Evolutionary conservation across 768 basidiomycete genomes (phyloP), one percentile per base, ranked within the genome.

Genomic region (Lactifluus subvellereus): DNA sequence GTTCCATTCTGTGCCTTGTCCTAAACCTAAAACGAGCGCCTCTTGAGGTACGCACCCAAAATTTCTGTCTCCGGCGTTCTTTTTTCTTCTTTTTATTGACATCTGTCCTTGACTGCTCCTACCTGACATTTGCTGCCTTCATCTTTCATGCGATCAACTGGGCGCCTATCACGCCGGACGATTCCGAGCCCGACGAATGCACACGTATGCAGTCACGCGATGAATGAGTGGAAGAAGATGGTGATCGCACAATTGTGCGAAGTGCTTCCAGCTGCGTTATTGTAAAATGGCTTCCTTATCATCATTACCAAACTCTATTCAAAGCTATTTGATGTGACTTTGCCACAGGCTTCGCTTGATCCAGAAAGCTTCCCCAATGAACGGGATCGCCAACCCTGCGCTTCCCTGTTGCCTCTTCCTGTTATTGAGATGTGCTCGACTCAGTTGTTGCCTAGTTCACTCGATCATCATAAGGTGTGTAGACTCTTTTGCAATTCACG

Each of bases 231-330:
- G 38, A 54, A 37, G 57, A n/a, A n/a, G 57, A 48, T n/a, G 16
- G 20, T 43, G 50, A 43, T 33, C 20, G 32, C 20, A 53, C 38
- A 35, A 11, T 43, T 33, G 40, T 32, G 16, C 38, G 56, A 40
- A 37, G 42, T 53, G 7, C 42, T 37, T 47, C 27, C 32, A 47
- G 16, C 50, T 43, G 14, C 40, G 6, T 61, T 40, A 13, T 27
- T 16, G 61, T 62, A 7, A 1, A 57, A 48, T 40, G 20, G 32
- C 37, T 53, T 18, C 22, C 57, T 63, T 63, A 63, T 63, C 62
- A 63, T 63, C 62, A 30, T 43, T 38, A 16, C 49, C 53, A 22
- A 47, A 37, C 35, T 35, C 53, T 60, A 58, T 57, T 22, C 22
- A 22, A 22, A 22, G 1, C 22, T 22, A 2, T 22, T 53, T 52